Conservation (phyloP, 1,139 yeast species). For the Scheffersomyces stambukii region DNA sequence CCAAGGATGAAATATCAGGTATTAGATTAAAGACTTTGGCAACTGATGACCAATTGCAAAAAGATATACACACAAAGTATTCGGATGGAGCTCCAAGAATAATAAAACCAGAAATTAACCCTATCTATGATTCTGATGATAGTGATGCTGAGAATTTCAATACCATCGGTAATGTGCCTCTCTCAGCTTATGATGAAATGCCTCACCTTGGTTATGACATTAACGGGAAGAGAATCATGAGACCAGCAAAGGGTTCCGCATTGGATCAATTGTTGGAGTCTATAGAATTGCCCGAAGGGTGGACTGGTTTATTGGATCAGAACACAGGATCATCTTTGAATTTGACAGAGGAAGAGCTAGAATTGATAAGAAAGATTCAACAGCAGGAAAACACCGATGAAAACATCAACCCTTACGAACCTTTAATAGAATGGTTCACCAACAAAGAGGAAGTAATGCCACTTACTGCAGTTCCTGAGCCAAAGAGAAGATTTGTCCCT, state of each 20-base stretch:
- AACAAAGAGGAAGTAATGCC: conserved; percentile 87
- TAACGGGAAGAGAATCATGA: conserved; percentile 96
- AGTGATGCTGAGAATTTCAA: conserved; percentile 80
- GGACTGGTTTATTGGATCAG: conserved; percentile 95
- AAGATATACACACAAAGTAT: conserved; percentile 46
- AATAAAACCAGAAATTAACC: conserved; percentile 85
- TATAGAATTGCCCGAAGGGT: conserved; percentile 94
- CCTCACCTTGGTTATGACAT: conserved; percentile 97
- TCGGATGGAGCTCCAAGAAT: conserved; percentile 80
- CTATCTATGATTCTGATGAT: conserved; percentile 90
- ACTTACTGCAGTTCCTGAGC: conserved; percentile 89
- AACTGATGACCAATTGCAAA: conserved; percentile 27
- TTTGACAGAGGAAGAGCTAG: conserved; percentile 84
- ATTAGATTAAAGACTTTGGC: conserved; percentile 49
- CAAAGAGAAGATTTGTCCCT: conserved; percentile 93
- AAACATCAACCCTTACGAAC: conserved; percentile 81
- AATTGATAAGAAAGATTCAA: conserved; percentile 81
- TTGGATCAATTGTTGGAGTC: conserved; percentile 82
- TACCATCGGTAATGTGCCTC: conserved; percentile 89
- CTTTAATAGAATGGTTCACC: conserved; percentile 94
- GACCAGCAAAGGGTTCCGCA: conserved; percentile 97
- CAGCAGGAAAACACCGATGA: conserved; percentile 82
- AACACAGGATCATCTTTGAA: conserved; percentile 86
- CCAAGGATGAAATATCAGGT: conserved; percentile 53
- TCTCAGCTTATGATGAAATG: conserved; percentile 92